A percentile compares a stretch with the other conserved stretches of the same genome.
phyloP scores from a whole-genome alignment of 164 flowering plant species.

The Brasenia schreberi region DNA sequence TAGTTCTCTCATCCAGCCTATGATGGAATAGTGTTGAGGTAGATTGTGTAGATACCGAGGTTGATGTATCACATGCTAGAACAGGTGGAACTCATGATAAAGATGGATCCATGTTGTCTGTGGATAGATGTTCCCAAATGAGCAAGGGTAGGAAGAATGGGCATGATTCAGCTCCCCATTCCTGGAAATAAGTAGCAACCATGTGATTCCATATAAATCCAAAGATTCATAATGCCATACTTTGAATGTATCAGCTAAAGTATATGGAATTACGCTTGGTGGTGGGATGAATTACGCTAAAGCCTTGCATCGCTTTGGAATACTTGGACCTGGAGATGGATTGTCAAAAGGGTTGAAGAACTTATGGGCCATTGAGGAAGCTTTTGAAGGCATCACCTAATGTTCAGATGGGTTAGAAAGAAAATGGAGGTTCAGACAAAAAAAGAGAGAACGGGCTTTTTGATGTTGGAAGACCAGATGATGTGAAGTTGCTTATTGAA shows the following conservation, averaged over 20 bases:
- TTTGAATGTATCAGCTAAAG: slow-evolving; percentile 61
- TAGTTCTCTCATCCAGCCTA: slow-evolving; percentile 65
- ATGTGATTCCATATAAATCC: slow-evolving; percentile 66
- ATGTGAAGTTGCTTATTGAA: slow-evolving; percentile 73
- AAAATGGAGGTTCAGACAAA: slow-evolving; percentile 34
- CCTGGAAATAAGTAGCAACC: slow-evolving; percentile 49
- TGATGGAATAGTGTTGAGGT: slow-evolving; percentile 68
- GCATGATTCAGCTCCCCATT: slow-evolving; percentile 30
- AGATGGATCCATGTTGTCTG: slow-evolving; percentile 18
- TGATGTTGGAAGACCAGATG: slow-evolving; percentile 75
- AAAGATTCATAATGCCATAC: slow-evolving; percentile 60
- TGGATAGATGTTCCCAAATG: slow-evolving; percentile 46
- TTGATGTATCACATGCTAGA: slow-evolving; percentile 21
- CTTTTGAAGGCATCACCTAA: slow-evolving; percentile 57
- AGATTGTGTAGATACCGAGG: slow-evolving; percentile 58
- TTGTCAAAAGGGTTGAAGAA: slow-evolving; percentile 71
- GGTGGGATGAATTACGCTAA: slow-evolving; percentile 96
- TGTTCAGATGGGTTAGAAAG: slow-evolving; percentile 20
- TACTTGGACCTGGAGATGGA: slow-evolving; percentile 84
- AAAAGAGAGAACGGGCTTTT: slow-evolving; percentile 21
- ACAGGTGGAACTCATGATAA: slow-evolving; percentile 13
- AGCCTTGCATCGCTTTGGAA: slow-evolving; percentile 85
- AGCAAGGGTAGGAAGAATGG: slow-evolving; percentile 17
- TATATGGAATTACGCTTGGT: slow-evolving; percentile 82
- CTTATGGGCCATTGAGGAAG: slow-evolving; percentile 74